Conservation (phyloP, 768 basidiomycete species). For the Lactarius hatsudake region DNA sequence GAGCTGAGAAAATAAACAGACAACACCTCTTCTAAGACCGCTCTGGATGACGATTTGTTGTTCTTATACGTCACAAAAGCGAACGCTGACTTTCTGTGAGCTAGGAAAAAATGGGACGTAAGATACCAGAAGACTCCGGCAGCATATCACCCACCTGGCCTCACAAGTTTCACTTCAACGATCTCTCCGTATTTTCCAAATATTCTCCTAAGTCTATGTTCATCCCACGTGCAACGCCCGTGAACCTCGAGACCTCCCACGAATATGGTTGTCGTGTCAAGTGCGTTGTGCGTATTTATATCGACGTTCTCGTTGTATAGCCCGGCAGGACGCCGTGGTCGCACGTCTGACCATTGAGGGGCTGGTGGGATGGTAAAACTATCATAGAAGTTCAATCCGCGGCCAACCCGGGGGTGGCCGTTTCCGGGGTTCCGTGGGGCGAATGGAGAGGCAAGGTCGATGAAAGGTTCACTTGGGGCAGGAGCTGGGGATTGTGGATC, state of each 20-base stretch:
- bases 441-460: slow-evolving; percentile 27
- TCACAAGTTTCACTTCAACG: slow-evolving; percentile 61
- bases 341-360: slow-evolving; percentile 11
- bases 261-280: slow-evolving; percentile 71
- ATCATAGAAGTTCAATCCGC: slow-evolving; percentile 51
- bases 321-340: not conserved
- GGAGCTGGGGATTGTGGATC: slow-evolving; percentile 1
- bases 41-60: slow-evolving; percentile 60
- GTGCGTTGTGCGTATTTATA: slow-evolving; percentile 36
- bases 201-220: slow-evolving; percentile 53
- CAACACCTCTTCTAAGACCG: slow-evolving; percentile 60
- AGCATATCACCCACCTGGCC: slow-evolving; percentile 50
- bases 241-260: slow-evolving; percentile 71
- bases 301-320: slow-evolving; percentile 18
- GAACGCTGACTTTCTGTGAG: slow-evolving; percentile 64
- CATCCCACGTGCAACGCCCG: slow-evolving; percentile 66
- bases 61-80: slow-evolving; percentile 75
- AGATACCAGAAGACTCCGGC: slow-evolving; percentile 1
- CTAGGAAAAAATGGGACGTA: slow-evolving; percentile 36
- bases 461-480: slow-evolving; percentile 14
- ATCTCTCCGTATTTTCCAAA: slow-evolving; percentile 67
- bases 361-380: slow-evolving; percentile 43
- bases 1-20: slow-evolving; percentile 11
- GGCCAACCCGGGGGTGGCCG: slow-evolving; percentile 45
- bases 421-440: slow-evolving; percentile 30